Evolutionary conservation across 2,329 filamentous ascomycete genomes (phyloP), one percentile per base, ranked within the genome.

Genomic region (Fusarium anguioides): DNA sequence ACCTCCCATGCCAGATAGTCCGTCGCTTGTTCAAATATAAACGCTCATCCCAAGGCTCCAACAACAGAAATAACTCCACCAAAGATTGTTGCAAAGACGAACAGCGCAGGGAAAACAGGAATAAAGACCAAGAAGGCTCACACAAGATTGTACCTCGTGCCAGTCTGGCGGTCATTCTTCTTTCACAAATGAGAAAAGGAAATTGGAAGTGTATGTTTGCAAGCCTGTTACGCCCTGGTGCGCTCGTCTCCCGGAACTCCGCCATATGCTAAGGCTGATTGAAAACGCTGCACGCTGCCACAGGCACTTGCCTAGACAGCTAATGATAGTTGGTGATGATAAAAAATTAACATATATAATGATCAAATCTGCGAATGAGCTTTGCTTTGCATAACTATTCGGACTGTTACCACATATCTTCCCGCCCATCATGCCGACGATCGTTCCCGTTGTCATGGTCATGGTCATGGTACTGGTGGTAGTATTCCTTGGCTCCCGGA

Each of bases 331-430:
- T 56, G 54, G 50, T 61, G 49, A 66, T 65, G 50, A 66, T 64
- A 46, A 58, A 54, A 56, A 57, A 66, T 60, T 62, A 69, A 66
- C 69, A 69, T 66, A 66, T 68, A 69, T 64, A 63, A 61, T 40
- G 66, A 65, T 50, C 47, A 54, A 42, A 29, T 65, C 49, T 60
- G 60, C 46, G 59, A 56, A 41, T 54, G 55, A 63, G 52, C 45
- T 49, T 55, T 42, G 52, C 45, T 49, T 55, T 42, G 26, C 47
- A 35, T 24, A 24, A 41, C 33, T 58, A 44, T 40, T 45, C 47
- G 12, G 59, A 26, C 46, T 49, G 47, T 81, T 70, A 83, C 81
- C 81, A 83, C 79, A 82, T 82, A 52, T 80, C 77, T 58, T 81
- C 78, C 24, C 75, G 75, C 39, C 73, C 71, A 51, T 81, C 77